Conservation (phyloP, 108 stramenopile species). For the Cyclotella cryptica region DNA sequence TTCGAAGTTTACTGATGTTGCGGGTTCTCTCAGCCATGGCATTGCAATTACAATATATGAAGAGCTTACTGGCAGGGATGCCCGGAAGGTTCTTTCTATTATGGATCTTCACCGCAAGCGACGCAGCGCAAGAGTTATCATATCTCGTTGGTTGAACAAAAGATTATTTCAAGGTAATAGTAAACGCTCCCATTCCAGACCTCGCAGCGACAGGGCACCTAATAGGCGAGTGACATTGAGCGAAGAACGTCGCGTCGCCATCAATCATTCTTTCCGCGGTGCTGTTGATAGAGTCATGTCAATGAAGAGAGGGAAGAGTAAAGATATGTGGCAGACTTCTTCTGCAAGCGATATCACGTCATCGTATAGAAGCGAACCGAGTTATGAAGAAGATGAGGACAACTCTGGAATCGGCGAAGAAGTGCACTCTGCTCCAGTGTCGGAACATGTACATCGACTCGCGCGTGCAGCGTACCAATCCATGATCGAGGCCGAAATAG, state of each 20-base stretch:
- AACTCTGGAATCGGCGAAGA: conserved; percentile 5
- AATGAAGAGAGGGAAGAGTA: not conserved
- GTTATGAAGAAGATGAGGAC: conserved; percentile 29
- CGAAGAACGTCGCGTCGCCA: not conserved
- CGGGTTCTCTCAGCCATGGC: conserved; percentile 57
- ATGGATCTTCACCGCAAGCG: conserved; percentile 33
- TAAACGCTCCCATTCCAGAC: not conserved
- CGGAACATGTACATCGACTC: conserved; percentile 40
- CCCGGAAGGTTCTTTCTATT: conserved; percentile 13
- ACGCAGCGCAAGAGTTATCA: conserved; percentile 30
- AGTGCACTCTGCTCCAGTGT: not conserved
- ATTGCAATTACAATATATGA: conserved; percentile 50
- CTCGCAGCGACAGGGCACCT: too few relatives aligned
- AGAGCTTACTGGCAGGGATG: conserved; percentile 38
- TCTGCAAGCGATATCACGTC: conserved; percentile 33
- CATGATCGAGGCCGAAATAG: conserved; percentile 47
- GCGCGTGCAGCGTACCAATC: conserved; percentile 43
- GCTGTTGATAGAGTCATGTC: conserved; percentile 37
- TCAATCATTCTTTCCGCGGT: not conserved
- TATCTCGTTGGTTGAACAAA: conserved; percentile 47
- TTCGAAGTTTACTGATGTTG: conserved; percentile 53
- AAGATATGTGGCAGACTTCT: conserved; percentile 9
- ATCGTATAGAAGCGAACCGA: conserved; percentile 10
- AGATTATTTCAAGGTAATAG: not conserved
- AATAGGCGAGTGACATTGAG: too few relatives aligned